Evolutionary conservation across 306 rosid species (phyloP).

Genomic region (Quercus variabilis): DNA sequence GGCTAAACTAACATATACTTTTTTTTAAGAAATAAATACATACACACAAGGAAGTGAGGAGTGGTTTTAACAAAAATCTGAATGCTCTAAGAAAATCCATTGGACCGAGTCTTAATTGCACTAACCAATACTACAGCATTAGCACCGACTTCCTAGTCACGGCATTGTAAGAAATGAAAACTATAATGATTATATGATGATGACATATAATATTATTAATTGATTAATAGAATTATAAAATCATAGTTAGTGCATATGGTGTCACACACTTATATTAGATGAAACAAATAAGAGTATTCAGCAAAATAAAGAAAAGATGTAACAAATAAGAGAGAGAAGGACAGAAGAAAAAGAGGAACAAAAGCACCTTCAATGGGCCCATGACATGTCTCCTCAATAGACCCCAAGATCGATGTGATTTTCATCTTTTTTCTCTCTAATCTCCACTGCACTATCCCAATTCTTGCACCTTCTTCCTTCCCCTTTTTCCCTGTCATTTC

Average conservation of each 20-base stretch:
- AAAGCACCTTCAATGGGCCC: constrained; percentile 73
- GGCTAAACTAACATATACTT: too few relatives aligned
- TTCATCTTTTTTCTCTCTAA: constrained; percentile 43
- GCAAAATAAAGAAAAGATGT: constrained; percentile 11
- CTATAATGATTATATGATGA: constrained; percentile 39
- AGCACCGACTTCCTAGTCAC: constrained; percentile 35
- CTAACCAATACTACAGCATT: constrained; percentile 6
- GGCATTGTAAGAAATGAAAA: constrained; percentile 27
- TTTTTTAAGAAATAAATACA: too few relatives aligned
- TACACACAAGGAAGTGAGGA: too few relatives aligned
- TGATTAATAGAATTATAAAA: neutral
- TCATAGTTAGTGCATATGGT: constrained; percentile 31
- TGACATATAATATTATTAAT: constrained; percentile 9
- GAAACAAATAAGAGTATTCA: neutral
- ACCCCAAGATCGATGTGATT: constrained; percentile 58
- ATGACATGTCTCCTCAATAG: constrained; percentile 69
- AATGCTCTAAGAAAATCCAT: too few relatives aligned
- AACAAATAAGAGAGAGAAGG: neutral
- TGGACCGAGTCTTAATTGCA: constrained; percentile 6
- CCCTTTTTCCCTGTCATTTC: constrained; percentile 11
- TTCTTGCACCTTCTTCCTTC: constrained; percentile 23
- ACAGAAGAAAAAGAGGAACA: constrained; percentile 32
- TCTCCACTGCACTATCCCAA: constrained; percentile 53
- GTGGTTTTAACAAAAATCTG: too few relatives aligned
- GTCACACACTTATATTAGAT: neutral